These are phyloP conservation scores for Dactylorhiza incarnata DNA, from an alignment of 106 monocot species.

Conservation along the genomic window DNA sequence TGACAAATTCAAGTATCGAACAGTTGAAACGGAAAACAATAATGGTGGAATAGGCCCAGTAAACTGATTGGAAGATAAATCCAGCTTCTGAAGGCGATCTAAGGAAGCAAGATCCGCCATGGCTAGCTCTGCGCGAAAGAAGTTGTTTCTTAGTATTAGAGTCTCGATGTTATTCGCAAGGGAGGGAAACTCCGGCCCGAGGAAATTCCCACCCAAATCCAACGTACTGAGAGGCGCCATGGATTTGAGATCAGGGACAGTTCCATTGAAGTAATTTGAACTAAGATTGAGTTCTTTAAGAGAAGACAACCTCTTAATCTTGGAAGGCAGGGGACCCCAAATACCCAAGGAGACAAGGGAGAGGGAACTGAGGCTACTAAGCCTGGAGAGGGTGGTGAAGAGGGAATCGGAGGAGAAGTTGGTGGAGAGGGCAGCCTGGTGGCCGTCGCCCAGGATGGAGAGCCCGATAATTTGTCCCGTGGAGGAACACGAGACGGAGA, in stretches of 20 bases:
- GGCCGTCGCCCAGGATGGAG: constrained; percentile 30
- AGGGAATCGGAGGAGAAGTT: constrained; percentile 65
- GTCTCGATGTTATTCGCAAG: constrained; percentile 9
- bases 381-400: constrained; percentile 59
- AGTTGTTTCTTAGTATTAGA: constrained; percentile 39
- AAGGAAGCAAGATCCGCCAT: constrained; percentile 8
- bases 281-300: constrained; percentile 55
- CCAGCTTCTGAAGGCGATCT: constrained; percentile 37
- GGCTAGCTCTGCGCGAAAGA: constrained; percentile 25
- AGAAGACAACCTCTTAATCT: constrained; percentile 30
- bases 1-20: constrained; percentile 49
- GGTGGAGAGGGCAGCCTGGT: constrained; percentile 24
- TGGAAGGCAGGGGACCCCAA: constrained; percentile 53
- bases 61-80: constrained; percentile 50
- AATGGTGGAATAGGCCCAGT: constrained; percentile 44
- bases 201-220: constrained; percentile 39
- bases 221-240: constrained; percentile 30
- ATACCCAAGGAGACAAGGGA: constrained; percentile 78
- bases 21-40: constrained; percentile 43
- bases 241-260: constrained; percentile 37
- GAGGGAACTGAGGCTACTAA: constrained; percentile 42
- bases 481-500: constrained; percentile 50
- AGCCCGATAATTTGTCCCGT: constrained; percentile 35
- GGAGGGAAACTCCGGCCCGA: constrained; percentile 50
- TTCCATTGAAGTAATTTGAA: constrained; percentile 58